Evolutionary conservation across 352 stramenopile genomes (phyloP).

Genomic region (Globisporangium emineosum): DNA sequence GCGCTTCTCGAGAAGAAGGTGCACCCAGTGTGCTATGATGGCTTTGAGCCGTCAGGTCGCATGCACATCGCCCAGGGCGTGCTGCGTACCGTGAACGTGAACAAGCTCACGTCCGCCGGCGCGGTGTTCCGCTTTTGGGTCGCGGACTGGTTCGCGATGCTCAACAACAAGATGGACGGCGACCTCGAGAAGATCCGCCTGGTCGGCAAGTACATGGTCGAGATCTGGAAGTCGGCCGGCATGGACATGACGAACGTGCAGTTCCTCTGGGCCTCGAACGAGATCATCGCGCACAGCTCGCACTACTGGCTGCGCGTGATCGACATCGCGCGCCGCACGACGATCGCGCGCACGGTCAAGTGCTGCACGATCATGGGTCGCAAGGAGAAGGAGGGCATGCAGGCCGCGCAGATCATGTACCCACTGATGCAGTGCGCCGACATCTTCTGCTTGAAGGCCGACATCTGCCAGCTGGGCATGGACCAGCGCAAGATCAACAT

Average conservation of each 20-base stretch:
- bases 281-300: conserved; percentile 89
- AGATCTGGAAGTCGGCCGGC: conserved; percentile 99
- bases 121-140: conserved; percentile 99
- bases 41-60: conserved; percentile 97
- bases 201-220: conserved; percentile 97
- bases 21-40: conserved; percentile 95
- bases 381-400: conserved; percentile 88
- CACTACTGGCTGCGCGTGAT: conserved; percentile 94
- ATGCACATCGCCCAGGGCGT: conserved; percentile 99
- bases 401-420: conserved; percentile 96
- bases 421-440: conserved; percentile 99
- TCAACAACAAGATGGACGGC: conserved; percentile 99
- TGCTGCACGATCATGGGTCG: conserved; percentile 99
- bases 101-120: conserved; percentile 89
- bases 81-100: conserved; percentile 97
- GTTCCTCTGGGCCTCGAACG: conserved; percentile 98
- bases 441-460: conserved; percentile 99
- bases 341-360: conserved; percentile 93
- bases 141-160: conserved; percentile 99
- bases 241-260: conserved; percentile 99
- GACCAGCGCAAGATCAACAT: conserved; percentile 99
- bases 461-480: conserved; percentile 99
- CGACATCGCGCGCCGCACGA: conserved; percentile 91
- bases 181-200: conserved; percentile 97
- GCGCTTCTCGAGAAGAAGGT: conserved; percentile 86